Base-by-base conservation (phyloP, 192 early-diverging fungal species). In the Dispira parvispora region DNA sequence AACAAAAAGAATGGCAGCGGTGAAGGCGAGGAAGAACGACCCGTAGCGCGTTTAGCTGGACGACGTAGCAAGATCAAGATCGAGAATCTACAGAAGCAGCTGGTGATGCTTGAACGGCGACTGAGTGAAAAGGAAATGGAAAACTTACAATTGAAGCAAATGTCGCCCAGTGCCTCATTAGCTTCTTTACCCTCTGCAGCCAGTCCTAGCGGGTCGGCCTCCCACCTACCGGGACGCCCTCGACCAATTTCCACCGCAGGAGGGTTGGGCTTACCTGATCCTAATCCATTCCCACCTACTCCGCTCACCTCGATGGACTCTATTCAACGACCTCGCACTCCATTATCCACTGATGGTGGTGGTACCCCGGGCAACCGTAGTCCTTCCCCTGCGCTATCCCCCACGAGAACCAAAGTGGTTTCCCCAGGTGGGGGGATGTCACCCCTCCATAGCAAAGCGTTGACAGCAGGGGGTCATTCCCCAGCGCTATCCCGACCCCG, bases 291-390 rank as follows among this genome's bases (percentile, higher is more conserved):
- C 21, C 54, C 54, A 14, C 47, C 47, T 16, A 56, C 54, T 27
- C 54, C 54, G 21, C 25, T 56, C n/a, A 56, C 54, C 21, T 56
- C 54, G 21, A 56, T 56, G 3, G 54, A 56, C 54, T 16, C 54
- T 13, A 56, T 26, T 14, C 54, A 20, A 56, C 25, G n/a, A 26
- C 54, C 25, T 13, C 14, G 54, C 3, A 56, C 14, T 20, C 54
- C 54, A 20, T 56, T 56, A 13, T 23, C 54, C 18, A 49, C 47
- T 9, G 21, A 49, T 9, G 18, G 21, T 46, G 11, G 11, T 3
- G 21, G 16, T 16, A 21, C 16, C 18, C 16, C 47, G 16, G 16
- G 47, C 47, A 21, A 49, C 8, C 47, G 47, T 21, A 16, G 16
- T 49, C 47, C 18, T 21, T 21, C 47, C 47, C 21, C 18, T 16